Evolutionary conservation across 345 rosid species (phyloP).

Genomic region (Pistacia vera): DNA sequence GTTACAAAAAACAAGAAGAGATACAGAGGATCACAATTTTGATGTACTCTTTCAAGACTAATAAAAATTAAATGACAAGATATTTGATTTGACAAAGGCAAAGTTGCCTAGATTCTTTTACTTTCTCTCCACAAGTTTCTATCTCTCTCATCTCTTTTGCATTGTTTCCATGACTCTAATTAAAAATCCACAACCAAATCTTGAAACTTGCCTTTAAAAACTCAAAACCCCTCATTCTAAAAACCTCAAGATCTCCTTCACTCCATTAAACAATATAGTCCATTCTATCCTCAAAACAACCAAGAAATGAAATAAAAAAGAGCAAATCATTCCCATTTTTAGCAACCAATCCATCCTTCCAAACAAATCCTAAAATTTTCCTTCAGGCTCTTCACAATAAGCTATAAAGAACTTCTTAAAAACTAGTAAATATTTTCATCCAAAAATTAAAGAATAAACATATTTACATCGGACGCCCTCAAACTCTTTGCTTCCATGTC

Average conservation of each 20-base stretch:
- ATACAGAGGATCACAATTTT: background rate
- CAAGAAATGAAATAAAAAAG: too few species aligned
- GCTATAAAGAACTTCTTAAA: background rate
- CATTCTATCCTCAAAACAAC: too few species aligned
- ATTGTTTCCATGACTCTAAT: background rate
- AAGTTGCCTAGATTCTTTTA: background rate
- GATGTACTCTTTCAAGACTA: background rate
- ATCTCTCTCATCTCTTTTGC: background rate
- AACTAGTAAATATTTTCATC: constrained; percentile 9
- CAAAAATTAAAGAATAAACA: background rate
- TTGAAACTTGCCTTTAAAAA: background rate
- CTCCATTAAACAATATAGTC: background rate
- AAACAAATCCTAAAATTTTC: background rate
- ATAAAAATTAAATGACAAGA: background rate
- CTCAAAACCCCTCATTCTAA: background rate
- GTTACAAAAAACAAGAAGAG: background rate
- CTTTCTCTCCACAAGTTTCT: background rate
- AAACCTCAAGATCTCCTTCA: background rate
- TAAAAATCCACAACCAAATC: background rate
- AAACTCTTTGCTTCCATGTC: background rate
- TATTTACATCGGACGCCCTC: background rate
- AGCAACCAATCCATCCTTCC: constrained; percentile 10
- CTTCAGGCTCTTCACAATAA: background rate
- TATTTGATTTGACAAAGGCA: background rate
- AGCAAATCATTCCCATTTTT: background rate